Evolutionary conservation across 2,329 filamentous ascomycete genomes (phyloP).

Genomic region (Aspergillus brunneoviolaceus): DNA sequence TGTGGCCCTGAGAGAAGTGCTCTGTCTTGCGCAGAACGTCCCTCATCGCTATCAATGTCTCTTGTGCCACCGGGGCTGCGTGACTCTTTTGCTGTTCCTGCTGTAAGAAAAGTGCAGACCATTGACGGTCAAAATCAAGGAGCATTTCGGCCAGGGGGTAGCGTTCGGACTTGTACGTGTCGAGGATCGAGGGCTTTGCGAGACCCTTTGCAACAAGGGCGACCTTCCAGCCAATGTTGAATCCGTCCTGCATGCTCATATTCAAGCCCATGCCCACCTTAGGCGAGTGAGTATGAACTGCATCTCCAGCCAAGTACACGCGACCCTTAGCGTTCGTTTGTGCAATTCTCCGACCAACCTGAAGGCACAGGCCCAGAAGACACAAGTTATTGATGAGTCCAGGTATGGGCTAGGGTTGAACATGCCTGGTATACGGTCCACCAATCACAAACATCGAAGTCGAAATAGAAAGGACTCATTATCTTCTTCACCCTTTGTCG

Average conservation of each 20-base stretch:
- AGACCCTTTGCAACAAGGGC: constrained; percentile 46
- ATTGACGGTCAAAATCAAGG: constrained; percentile 59
- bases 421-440: constrained; percentile 15
- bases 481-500: constrained; percentile 9
- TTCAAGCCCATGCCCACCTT: constrained; percentile 15
- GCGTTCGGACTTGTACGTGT: constrained; percentile 54
- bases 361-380: background rate
- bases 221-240: constrained; percentile 58
- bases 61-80: background rate
- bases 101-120: constrained; percentile 5
- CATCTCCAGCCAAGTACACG: constrained; percentile 12
- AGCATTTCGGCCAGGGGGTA: constrained; percentile 62
- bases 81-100: background rate
- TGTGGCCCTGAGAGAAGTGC: constrained; percentile 8
- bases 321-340: constrained; percentile 12
- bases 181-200: constrained; percentile 41
- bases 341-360: constrained; percentile 14
- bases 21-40: background rate
- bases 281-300: constrained; percentile 14
- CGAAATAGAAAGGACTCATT: constrained; percentile 7
- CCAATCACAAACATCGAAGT: constrained; percentile 16
- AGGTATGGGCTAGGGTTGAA: background rate
- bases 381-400: background rate
- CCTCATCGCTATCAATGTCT: constrained; percentile 7
- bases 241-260: constrained; percentile 50